Evolutionary conservation across 2,329 filamentous ascomycete genomes (phyloP), one percentile per base, ranked within the genome.

Genomic region (Curvularia eragrostidis): DNA sequence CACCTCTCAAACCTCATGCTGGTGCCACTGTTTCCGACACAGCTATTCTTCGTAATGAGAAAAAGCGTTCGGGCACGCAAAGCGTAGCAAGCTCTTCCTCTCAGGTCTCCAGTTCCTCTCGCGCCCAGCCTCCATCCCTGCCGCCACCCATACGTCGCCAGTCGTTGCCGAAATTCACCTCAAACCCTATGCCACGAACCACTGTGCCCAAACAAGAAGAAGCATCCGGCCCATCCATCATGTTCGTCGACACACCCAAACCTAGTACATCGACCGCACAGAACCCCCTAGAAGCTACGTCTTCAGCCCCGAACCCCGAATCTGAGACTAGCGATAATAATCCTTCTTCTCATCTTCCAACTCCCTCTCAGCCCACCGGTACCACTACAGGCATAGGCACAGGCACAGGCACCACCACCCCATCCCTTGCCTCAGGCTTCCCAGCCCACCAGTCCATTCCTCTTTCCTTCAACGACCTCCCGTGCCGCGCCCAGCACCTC

Each of bases 401-500:
- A n/a, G n/a, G n/a, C 28, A 47, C 41, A 18, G 21, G 12, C 12
- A n/a, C 46, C 10, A 26, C 50, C 1, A 44, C 41, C 39, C 15
- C 23, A 6, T 48, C 66, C 1, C 66, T 62, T 49, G 73, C 74
- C 44, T 69, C 68, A 56, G 83, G 83, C 8, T 85, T 79, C 62
- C 83, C 83, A 0, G 84, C 85, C 3, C 85, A 85, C 21, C 86
- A 88, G 51, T 83, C 85, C 2, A 77, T 91, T 3, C 85, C 91
- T 0, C 80, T 96, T 2, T 91, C 88, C 2, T 96, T 96, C 80
- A 96, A 96, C 67, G 91, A 96, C 69, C 80, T 96, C 3, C 91
- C 92, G 0, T 91, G 89, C 67, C 87, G 91, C 15, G 91, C 91
- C 1, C 92, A 96, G 73, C 91, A 96, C 75, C 78, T 96, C 34